These are phyloP conservation scores for Linderina pennispora DNA, from an alignment of 192 early-diverging fungal genomes.

Conservation along the genomic window DNA sequence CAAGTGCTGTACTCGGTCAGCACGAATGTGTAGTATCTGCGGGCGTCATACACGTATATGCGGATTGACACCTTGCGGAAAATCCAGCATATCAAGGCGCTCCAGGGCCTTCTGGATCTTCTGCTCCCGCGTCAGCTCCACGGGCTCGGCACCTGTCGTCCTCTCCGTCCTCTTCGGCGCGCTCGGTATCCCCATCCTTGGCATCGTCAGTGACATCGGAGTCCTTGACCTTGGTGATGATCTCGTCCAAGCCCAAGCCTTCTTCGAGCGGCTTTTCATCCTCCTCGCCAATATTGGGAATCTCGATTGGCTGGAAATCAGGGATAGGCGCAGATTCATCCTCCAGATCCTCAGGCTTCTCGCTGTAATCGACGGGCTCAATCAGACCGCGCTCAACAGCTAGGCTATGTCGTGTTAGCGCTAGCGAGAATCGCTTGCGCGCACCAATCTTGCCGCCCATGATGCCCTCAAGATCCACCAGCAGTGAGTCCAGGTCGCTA, in stretches of 20 bases:
- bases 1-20: conserved; percentile 69
- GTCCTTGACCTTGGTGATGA: conserved; percentile 1
- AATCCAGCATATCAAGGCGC: conserved; percentile 30
- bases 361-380: conserved; percentile 26
- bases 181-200: too few relatives aligned
- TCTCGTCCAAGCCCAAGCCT: conserved; percentile 23
- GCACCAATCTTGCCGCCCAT: conserved; percentile 37
- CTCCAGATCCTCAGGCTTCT: background rate
- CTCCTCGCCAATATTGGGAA: conserved; percentile 7
- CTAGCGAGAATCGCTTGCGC: conserved; percentile 38
- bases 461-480: conserved; percentile 37
- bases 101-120: conserved; percentile 43
- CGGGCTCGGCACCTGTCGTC: conserved; percentile 1
- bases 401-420: conserved; percentile 35
- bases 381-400: conserved; percentile 30
- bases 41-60: conserved; percentile 82
- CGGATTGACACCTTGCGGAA: conserved; percentile 59
- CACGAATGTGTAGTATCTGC: conserved; percentile 70
- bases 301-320: conserved; percentile 41
- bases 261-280: background rate
- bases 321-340: background rate
- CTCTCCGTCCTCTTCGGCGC: too few relatives aligned
- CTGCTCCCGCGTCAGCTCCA: conserved; percentile 35
- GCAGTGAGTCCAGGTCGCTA: conserved; percentile 34
- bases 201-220: background rate